Evolutionary conservation across 176 grass and related monocot genomes (phyloP), one percentile per base, ranked within the genome.

Genomic region (Neostapfia colusana): DNA sequence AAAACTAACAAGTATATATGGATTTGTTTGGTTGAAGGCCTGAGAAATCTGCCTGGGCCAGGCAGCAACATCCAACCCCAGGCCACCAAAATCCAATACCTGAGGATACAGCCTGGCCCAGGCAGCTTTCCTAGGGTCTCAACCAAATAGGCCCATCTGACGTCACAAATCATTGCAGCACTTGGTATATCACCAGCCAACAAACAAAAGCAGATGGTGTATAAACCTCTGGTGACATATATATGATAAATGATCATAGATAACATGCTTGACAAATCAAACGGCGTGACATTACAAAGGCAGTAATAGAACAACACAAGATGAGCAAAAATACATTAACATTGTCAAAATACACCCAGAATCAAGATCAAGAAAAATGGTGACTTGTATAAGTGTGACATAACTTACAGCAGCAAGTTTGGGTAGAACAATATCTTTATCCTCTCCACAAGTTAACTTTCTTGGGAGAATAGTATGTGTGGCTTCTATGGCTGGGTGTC

Each of bases 221-320:
- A 69, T 41, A 70, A 58, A 76, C 56, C 56, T 46, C 0, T 45
- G 48, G 31, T 31, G 31, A 2, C 31, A 31, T 31, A 79, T 11
- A 84, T 73, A 45, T 8, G 21, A 55, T 26, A 73, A 73, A 73
- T 74, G 34, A 72, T 72, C 61, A 21, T 81, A 48, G 48, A 81
- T 63, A 72, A 49, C 21, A 63, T 39, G 51, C 16, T 67, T 49
- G 51, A 65, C 37, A 65, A 39, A 59, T 58, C 59, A 23, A 57
- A 65, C 40, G 5, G 4, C 65, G 64, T 27, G 20, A 35, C 75
- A 41, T 63, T 50, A 63, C 0, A 0, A 20, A 85, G 70, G 38
- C 31, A 61, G 28, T 61, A 49, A 35, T 16, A 60, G 39, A 61
- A 62, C 53, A 65, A 53, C 42, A 77, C 2, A 31, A 65, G 20